A percentile compares a stretch with the other conserved stretches of the same genome.
Conservation (phyloP, 768 basidiomycete genomes). For the Asterophora parasitica region DNA sequence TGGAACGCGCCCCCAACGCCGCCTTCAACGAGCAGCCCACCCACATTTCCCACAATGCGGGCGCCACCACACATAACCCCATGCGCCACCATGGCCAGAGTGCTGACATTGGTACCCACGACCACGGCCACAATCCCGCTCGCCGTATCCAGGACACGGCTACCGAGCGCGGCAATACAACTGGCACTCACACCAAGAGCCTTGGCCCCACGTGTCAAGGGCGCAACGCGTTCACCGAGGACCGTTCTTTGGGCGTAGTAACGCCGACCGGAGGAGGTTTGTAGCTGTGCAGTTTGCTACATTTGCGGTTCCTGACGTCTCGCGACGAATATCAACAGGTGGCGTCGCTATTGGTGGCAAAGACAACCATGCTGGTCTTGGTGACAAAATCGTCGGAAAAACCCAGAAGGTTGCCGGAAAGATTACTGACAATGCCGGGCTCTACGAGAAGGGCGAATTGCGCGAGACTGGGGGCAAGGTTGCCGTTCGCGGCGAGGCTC, state of each 20-base stretch:
- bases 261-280: constrained; percentile 4
- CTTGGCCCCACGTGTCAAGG: neutral
- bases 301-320: too few species aligned
- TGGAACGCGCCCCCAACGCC: constrained; percentile 26
- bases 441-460: constrained; percentile 54
- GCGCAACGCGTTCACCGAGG: neutral
- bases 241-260: constrained; percentile 2
- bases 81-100: too few species aligned
- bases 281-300: neutral
- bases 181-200: neutral
- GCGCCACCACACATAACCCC: too few species aligned
- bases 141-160: too few species aligned
- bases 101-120: too few species aligned
- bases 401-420: constrained; percentile 54
- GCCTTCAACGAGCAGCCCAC: constrained; percentile 14
- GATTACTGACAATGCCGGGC: constrained; percentile 37
- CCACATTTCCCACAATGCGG: neutral
- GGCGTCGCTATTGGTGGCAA: constrained; percentile 32
- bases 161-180: too few species aligned
- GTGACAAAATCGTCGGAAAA: constrained; percentile 58
- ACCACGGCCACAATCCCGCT: too few species aligned
- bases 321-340: constrained; percentile 15
- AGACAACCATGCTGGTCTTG: constrained; percentile 33
- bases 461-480: constrained; percentile 50
- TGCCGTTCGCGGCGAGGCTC: constrained; percentile 35